Evolutionary conservation across 1,139 yeast species (phyloP), one percentile per base, ranked within the genome.

Genomic region (Waltiozyma sp.): DNA sequence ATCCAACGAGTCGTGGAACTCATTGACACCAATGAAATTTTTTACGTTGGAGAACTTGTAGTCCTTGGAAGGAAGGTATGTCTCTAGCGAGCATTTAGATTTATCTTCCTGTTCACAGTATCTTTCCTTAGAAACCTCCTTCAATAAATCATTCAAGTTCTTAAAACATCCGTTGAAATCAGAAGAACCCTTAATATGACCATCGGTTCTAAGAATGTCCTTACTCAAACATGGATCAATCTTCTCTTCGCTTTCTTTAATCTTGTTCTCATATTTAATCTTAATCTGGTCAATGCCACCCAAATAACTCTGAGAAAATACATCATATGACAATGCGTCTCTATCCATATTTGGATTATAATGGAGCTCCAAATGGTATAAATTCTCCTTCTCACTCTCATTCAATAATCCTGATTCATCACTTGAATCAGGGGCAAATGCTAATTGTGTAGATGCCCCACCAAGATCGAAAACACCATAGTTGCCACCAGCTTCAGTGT

Each of bases 401-500:
- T 80, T 67, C 18, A 63, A 46, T 52, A 75, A 4, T 21, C 23
- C 23, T 8, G 23, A 21, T 21, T 21, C 23, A 5, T 21, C 74
- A 3, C n/a, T 18, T 5, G 19, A 18, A 19, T 10, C 7, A 0
- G 94, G 93, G 50, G 77, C 83, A 58, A 83, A 85, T 1, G 87
- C 85, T 34, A 86, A 76, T 57, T 86, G 95, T 1, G 94, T 80
- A 2, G 91, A 81, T 0, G 93, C 93, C 0, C 95, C 95, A 4
- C 95, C 95, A 88, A 86, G 80, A 51, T 85, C 94, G 47, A 86
- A 60, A 34, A 85, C 68, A 2, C 95, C 95, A 53, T 75, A 82
- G 0, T 93, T 77, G 23, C 72, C 64, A 48, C 75, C 80, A 43
- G 67, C 65, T 43, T 70, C 23, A 21, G 23, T 26, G 13, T 33